Conservation (phyloP, 2,329 filamentous ascomycete species). For the Diplodia scrobiculata region DNA sequence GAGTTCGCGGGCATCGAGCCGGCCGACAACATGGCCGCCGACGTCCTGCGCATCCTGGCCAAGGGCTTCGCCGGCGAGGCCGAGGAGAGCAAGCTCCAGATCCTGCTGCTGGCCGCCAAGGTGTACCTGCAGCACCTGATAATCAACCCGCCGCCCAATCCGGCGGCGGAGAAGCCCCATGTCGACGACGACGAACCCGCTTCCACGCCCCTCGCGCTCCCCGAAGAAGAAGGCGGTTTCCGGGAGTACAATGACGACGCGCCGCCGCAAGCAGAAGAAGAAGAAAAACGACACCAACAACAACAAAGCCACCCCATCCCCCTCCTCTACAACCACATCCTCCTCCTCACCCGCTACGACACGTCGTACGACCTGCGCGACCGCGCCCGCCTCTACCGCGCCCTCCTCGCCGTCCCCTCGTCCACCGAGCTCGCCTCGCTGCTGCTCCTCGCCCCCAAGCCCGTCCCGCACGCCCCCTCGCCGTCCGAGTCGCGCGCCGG, state of each 20-base stretch:
- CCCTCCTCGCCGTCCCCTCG: constrained; percentile 73
- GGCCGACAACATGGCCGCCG: constrained; percentile 86
- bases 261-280: constrained; percentile 30
- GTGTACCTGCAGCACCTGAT: constrained; percentile 90
- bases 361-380: constrained; percentile 94
- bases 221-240: constrained; percentile 27
- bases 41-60: constrained; percentile 84
- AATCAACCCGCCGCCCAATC: constrained; percentile 51
- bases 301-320: constrained; percentile 63
- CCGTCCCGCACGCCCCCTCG: constrained; percentile 84
- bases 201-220: constrained; percentile 1
- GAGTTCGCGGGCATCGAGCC: constrained; percentile 82
- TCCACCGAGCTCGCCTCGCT: constrained; percentile 82
- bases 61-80: constrained; percentile 83
- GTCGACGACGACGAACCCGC: constrained; percentile 20
- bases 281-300: constrained; percentile 26
- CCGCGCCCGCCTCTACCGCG: constrained; percentile 82
- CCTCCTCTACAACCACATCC: constrained; percentile 79
- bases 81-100: constrained; percentile 85
- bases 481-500: constrained; percentile 81
- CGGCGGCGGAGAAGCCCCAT: neutral
- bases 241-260: constrained; percentile 35
- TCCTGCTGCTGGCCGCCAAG: constrained; percentile 90
- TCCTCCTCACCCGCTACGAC: constrained; percentile 87
- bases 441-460: constrained; percentile 90